Evolutionary conservation across 2,329 filamentous ascomycete species (phyloP).

Genomic region (Phyllosticta paracitricarpa): DNA sequence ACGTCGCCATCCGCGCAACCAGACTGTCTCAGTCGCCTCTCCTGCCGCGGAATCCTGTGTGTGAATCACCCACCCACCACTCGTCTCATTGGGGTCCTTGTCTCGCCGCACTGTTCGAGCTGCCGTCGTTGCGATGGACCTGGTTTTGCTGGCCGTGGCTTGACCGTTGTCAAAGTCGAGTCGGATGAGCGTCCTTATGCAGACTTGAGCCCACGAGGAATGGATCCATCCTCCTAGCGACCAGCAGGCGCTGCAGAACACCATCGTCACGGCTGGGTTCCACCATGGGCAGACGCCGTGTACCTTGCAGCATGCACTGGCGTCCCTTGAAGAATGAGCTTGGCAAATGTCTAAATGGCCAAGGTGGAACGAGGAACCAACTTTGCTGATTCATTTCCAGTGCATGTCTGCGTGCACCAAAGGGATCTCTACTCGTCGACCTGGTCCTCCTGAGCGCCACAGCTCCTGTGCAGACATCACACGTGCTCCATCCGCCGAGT

Average conservation of each 20-base stretch:
- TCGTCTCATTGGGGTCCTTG: neutral
- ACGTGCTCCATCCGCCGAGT: constrained; percentile 4
- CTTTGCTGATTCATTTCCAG: neutral
- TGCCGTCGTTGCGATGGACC: neutral
- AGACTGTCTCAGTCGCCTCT: constrained; percentile 8
- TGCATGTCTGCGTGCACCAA: neutral
- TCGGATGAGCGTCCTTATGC: neutral
- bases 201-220: neutral
- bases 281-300: constrained; percentile 1
- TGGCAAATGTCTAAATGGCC: constrained; percentile 2
- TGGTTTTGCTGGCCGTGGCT: neutral
- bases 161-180: neutral
- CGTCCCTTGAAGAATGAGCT: constrained; percentile 7
- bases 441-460: constrained; percentile 1
- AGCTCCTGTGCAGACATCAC: constrained; percentile 4
- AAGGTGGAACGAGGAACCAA: neutral
- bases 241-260: neutral
- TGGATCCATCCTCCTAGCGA: neutral
- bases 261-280: neutral
- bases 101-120: neutral
- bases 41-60: constrained; percentile 4
- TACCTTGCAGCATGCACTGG: constrained; percentile 9
- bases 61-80: constrained; percentile 8
- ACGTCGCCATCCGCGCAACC: constrained; percentile 6
- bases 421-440: neutral